Conservation (phyloP, 2,329 filamentous ascomycete species). For the Grosmannia serpens region DNA sequence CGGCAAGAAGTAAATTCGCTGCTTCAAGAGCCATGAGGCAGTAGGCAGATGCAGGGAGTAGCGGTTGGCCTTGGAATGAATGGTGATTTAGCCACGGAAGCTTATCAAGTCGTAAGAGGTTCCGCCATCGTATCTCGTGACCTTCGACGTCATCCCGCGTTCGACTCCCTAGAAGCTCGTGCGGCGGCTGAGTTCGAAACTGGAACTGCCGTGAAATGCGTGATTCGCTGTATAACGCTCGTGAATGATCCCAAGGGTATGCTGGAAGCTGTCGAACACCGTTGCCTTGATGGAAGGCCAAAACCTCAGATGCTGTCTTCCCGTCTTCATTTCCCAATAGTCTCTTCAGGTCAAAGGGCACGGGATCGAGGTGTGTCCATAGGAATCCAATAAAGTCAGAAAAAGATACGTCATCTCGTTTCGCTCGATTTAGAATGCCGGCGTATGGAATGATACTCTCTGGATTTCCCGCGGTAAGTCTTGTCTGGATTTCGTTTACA, state of each 20-base stretch:
- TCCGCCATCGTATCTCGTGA: conserved; percentile 10
- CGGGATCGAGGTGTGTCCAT: conserved; percentile 19
- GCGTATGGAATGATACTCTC: conserved; percentile 18
- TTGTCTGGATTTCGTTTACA: neutral
- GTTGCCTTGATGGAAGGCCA: neutral
- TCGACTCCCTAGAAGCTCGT: conserved; percentile 13
- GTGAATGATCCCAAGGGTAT: conserved; percentile 13
- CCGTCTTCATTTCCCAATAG: conserved; percentile 13
- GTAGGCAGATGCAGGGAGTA: conserved; percentile 36
- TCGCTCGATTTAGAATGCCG: conserved; percentile 19
- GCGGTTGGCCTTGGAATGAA: conserved; percentile 28
- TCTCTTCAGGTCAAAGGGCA: conserved; percentile 12
- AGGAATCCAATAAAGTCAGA: conserved; percentile 23
- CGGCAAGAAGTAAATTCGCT: conserved; percentile 18
- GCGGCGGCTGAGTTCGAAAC: conserved; percentile 4
- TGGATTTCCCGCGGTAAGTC: conserved; percentile 19
- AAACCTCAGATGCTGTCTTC: neutral
- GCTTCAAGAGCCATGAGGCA: conserved; percentile 35
- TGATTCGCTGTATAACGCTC: conserved; percentile 9
- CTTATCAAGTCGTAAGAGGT: conserved; percentile 7
- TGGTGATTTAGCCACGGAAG: conserved; percentile 17
- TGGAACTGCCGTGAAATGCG: conserved; percentile 9
- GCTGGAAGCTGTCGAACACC: conserved; percentile 7
- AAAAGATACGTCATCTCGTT: conserved; percentile 19
- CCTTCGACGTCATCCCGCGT: conserved; percentile 10